These are phyloP conservation scores for Saccharomycopsis oosterbeekiorum DNA, from an alignment of 805 yeast species.

Conservation along the genomic window DNA sequence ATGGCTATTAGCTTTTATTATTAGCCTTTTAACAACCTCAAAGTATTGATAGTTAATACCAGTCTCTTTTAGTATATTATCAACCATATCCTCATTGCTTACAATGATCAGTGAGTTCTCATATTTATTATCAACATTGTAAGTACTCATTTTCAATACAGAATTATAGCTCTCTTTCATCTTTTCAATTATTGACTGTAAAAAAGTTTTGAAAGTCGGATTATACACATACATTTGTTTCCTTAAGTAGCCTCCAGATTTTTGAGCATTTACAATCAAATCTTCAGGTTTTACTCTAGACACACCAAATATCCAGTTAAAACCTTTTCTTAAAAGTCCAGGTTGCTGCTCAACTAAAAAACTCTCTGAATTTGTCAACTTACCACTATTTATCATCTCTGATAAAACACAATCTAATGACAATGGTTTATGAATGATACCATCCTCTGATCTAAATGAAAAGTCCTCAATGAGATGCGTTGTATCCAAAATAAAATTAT, in stretches of 20 bases:
- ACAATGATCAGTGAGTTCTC: background rate
- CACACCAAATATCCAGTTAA: background rate
- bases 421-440: conserved; percentile 12
- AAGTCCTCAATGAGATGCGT: conserved; percentile 10
- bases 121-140: background rate
- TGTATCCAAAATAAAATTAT: conserved; percentile 7
- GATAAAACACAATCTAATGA: conserved; percentile 18
- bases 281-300: background rate
- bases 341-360: background rate
- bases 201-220: background rate
- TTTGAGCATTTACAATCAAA: background rate
- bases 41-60: background rate
- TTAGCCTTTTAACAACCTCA: background rate
- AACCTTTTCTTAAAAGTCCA: background rate
- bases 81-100: background rate
- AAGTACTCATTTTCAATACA: background rate
- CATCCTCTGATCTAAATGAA: background rate
- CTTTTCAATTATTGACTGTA: background rate
- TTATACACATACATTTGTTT: background rate
- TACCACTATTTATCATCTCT: conserved; percentile 5
- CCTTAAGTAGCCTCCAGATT: background rate
- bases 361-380: background rate
- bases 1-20: background rate
- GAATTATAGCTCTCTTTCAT: background rate
- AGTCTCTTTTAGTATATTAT: background rate